Percentiles rank a stretch among this genome's conserved stretches.
Conservation (phyloP, 805 yeast genomes). For the Wickerhamomyces alni region DNA sequence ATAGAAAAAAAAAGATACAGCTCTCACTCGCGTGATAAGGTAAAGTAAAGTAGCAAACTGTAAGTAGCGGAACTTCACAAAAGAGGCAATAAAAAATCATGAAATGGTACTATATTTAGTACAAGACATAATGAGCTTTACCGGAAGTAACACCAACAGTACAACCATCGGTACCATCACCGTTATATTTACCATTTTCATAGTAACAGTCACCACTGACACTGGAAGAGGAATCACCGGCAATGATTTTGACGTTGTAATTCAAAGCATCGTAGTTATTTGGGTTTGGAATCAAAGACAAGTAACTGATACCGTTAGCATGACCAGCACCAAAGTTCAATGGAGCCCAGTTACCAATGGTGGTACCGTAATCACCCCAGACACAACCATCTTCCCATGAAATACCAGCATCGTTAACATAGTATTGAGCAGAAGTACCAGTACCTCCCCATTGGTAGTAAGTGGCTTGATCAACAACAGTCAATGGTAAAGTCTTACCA, state of each 20-base stretch:
- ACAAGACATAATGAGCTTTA: slow-evolving; percentile 55
- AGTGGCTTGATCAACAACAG: slow-evolving; percentile 71
- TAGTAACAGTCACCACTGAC: slow-evolving; percentile 71
- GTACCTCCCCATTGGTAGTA: slow-evolving; percentile 83
- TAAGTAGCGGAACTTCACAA: neutral
- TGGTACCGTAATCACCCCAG: slow-evolving; percentile 81
- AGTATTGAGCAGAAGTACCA: slow-evolving; percentile 90
- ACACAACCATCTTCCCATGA: slow-evolving; percentile 84
- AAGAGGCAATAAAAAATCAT: neutral
- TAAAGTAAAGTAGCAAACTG: too few species aligned
- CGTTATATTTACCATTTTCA: slow-evolving; percentile 69
- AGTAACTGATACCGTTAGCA: slow-evolving; percentile 59
- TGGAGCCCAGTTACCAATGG: slow-evolving; percentile 98
- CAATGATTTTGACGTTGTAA: slow-evolving; percentile 72
- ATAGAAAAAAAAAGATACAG: neutral
- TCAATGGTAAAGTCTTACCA: slow-evolving; percentile 58
- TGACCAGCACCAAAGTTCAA: slow-evolving; percentile 90
- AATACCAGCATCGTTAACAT: slow-evolving; percentile 96
- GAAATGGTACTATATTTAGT: slow-evolving; percentile 18
- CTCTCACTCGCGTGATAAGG: too few species aligned
- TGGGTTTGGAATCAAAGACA: slow-evolving; percentile 93
- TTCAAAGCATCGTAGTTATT: slow-evolving; percentile 67
- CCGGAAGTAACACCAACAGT: slow-evolving; percentile 63
- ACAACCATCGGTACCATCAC: slow-evolving; percentile 70
- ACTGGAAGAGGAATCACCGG: slow-evolving; percentile 46